Evolutionary conservation across 257 asterid species (phyloP).

Genomic region (Plantago elongata): DNA sequence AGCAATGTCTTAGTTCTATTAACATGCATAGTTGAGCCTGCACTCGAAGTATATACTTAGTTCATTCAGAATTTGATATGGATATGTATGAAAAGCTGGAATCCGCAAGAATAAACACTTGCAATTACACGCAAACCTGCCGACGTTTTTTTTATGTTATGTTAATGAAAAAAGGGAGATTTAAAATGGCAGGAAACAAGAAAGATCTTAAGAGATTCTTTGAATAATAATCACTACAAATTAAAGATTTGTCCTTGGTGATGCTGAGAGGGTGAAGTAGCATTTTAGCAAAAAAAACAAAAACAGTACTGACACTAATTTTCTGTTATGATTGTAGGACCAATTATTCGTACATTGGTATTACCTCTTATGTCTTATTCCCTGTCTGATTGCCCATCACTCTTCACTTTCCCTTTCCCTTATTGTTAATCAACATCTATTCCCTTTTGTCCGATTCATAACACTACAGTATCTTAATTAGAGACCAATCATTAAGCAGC

Average conservation of each 20-base stretch:
- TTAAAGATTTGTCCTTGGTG: conserved; percentile 1
- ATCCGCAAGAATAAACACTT: too few relatives aligned
- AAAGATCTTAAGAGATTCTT: conserved; percentile 1
- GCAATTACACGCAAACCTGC: too few relatives aligned
- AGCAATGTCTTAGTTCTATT: too few relatives aligned
- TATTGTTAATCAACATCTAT: too few relatives aligned
- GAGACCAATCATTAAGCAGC: conserved; percentile 7
- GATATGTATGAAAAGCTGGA: too few relatives aligned
- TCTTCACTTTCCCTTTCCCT: too few relatives aligned
- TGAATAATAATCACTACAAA: not conserved
- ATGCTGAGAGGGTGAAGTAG: not conserved
- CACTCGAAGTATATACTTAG: too few relatives aligned
- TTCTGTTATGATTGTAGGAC: conserved; percentile 4
- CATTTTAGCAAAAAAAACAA: not conserved
- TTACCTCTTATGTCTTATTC: conserved; percentile 5
- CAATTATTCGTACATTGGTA: not conserved
- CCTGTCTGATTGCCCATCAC: not conserved
- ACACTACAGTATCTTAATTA: not conserved
- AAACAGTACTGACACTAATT: not conserved
- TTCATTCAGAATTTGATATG: too few relatives aligned
- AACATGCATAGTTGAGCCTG: too few relatives aligned
- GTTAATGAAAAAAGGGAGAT: too few relatives aligned
- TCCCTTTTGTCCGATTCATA: too few relatives aligned
- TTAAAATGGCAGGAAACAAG: not conserved
- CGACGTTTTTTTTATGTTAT: too few relatives aligned